Conservation (phyloP, 768 basidiomycete species). For the Exsudoporus frostii region DNA sequence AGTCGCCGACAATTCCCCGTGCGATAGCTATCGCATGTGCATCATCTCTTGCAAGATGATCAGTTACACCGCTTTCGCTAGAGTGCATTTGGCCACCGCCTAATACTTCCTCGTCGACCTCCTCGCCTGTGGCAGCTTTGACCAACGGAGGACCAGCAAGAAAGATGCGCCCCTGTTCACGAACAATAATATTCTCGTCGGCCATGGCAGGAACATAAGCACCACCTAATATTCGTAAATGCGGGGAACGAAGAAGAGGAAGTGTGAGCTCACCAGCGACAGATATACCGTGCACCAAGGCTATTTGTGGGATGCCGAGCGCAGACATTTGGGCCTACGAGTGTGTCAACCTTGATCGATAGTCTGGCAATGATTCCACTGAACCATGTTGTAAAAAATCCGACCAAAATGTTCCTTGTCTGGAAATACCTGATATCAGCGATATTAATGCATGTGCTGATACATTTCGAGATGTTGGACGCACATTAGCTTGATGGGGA, state of each 20-base stretch:
- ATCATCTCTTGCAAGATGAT: slow-evolving; percentile 82
- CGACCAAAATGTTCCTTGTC: slow-evolving; percentile 95
- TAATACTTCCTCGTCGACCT: slow-evolving; percentile 87
- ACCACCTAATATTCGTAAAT: slow-evolving; percentile 50
- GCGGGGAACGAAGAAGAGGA: slow-evolving; percentile 1
- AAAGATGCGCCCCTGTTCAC: slow-evolving; percentile 91
- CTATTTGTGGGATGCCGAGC: slow-evolving; percentile 85
- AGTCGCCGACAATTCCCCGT: slow-evolving; percentile 71
- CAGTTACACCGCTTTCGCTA: slow-evolving; percentile 86
- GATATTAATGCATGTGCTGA: background rate
- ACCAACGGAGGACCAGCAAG: slow-evolving; percentile 93
- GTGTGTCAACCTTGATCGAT: slow-evolving; percentile 7
- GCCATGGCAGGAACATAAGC: slow-evolving; percentile 97
- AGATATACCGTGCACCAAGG: slow-evolving; percentile 91
- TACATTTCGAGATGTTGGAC: background rate
- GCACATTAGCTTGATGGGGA: slow-evolving; percentile 82
- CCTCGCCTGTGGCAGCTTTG: slow-evolving; percentile 91
- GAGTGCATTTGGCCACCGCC: slow-evolving; percentile 93
- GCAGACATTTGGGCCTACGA: slow-evolving; percentile 88
- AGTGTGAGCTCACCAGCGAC: slow-evolving; percentile 60
- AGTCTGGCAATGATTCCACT: slow-evolving; percentile 1
- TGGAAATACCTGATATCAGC: slow-evolving; percentile 63
- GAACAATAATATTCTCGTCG: slow-evolving; percentile 88
- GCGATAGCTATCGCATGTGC: slow-evolving; percentile 82
- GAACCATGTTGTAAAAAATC: slow-evolving; percentile 96